Base-by-base conservation (phyloP, 2,329 filamentous ascomycete species). In the Fusarium incarnatum region DNA sequence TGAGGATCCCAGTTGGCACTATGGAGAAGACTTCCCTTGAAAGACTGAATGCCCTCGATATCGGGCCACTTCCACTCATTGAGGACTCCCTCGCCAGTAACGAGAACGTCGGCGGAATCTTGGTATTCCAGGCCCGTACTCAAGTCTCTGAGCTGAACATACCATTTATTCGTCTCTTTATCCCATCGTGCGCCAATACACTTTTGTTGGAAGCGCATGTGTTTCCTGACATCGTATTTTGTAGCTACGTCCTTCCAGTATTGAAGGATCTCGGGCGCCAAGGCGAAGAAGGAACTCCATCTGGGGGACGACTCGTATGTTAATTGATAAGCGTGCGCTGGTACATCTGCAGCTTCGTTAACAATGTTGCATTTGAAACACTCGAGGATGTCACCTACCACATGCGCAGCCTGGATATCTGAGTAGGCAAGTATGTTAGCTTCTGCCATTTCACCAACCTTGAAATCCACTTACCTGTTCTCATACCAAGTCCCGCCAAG, bases 41-140 rank as follows among this genome's bases (percentile, higher is more conserved):
- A 64, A 2, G 52, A 6, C n/a, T 30, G 12, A 3, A 64, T 64
- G 0, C 45, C 61, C 2, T 18, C 25, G 13, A 64, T 64, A 5
- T 59, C 60, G 4, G 61, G 61, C 61, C 61, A 64, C 12, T 23
- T 42, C 61, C 61, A 64, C n/a, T 64, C 60, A 25, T 64, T 64
- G 4, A 64, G n/a, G 2, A 64, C 61, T 1, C 60, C 61, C 5
- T 64, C 61, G 2, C 61, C 61, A 0, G 61, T 64, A 0, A 64
- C 52, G 5, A 64, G 45, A 10, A 64, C 52, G 6, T 64, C 60
- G 13, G 61, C 32, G 1, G 40, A 64, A 16, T 64, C 60, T 2
- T 64, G 37, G 12, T 58, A 27, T 9, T 64, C 45, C 1, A 34
- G 8, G 5, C 30, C 52, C 2, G 60, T 64, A 3, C 10, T n/a